Evolutionary conservation across 257 asterid genomes (phyloP).

Genomic region (Capsicum rhomboideum): DNA sequence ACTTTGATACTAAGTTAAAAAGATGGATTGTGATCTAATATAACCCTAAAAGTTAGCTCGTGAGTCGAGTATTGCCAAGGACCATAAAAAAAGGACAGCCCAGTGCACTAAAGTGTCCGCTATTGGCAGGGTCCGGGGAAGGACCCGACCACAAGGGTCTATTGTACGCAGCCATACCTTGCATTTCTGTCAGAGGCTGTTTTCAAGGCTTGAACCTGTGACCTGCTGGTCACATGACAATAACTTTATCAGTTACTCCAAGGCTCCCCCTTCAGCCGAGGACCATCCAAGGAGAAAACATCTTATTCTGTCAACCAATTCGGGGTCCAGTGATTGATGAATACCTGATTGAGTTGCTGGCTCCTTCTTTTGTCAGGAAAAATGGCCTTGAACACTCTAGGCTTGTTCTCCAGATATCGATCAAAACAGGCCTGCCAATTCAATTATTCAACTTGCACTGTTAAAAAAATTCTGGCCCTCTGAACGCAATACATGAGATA

Average conservation of each 20-base stretch:
- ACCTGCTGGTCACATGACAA: too few relatives aligned
- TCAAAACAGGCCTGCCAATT: constrained; percentile 73
- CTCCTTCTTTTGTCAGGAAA: constrained; percentile 87
- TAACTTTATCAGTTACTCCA: too few relatives aligned
- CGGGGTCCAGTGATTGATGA: neutral
- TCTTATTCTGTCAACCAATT: too few relatives aligned
- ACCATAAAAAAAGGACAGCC: too few relatives aligned
- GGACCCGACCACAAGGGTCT: too few relatives aligned
- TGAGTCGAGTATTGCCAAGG: neutral
- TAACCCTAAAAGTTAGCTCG: neutral
- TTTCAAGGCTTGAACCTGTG: too few relatives aligned
- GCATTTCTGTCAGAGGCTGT: too few relatives aligned
- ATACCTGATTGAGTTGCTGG: constrained; percentile 73
- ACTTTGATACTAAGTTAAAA: neutral
- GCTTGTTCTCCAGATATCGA: constrained; percentile 74
- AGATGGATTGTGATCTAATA: neutral
- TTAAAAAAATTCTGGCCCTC: neutral
- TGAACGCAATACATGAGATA: neutral
- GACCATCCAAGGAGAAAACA: too few relatives aligned
- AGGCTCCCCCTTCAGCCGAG: too few relatives aligned
- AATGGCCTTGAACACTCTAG: constrained; percentile 81
- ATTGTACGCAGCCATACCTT: too few relatives aligned
- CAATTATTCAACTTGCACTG: neutral
- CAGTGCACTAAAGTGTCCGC: too few relatives aligned
- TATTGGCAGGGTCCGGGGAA: too few relatives aligned